Conservation (phyloP, 2,329 filamentous ascomycete species). For the Pestalotiopsis sp. region DNA sequence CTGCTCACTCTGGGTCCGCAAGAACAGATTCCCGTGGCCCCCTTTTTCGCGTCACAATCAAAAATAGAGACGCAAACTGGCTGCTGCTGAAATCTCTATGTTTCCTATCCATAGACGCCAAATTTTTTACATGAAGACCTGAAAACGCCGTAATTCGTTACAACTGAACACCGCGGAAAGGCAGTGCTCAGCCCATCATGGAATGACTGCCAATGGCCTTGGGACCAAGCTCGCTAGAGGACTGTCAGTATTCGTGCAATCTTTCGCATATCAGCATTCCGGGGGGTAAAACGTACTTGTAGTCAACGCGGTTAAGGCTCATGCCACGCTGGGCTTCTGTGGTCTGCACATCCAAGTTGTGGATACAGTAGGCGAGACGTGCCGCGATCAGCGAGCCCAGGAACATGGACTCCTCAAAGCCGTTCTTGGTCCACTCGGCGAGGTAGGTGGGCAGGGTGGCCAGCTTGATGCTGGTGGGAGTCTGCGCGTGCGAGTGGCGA, state of each 20-base stretch:
- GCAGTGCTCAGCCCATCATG: conserved; percentile 45
- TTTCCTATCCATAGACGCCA: neutral
- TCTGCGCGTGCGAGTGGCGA: conserved; percentile 64
- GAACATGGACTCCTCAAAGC: conserved; percentile 82
- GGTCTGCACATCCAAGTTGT: conserved; percentile 57
- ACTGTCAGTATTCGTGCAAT: conserved; percentile 17
- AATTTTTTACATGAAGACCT: neutral
- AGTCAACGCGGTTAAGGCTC: conserved; percentile 61
- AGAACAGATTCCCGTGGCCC: neutral
- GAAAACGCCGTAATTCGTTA: neutral
- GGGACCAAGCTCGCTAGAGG: conserved; percentile 52
- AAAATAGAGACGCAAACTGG: neutral
- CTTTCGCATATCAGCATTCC: neutral
- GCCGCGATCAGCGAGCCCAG: conserved; percentile 86
- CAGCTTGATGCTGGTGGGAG: conserved; percentile 81
- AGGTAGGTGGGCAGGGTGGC: conserved; percentile 82
- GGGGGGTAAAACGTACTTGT: conserved; percentile 52
- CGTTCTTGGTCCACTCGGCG: conserved; percentile 84
- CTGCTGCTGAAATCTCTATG: neutral
- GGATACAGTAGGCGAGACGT: conserved; percentile 59
- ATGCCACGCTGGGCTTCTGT: conserved; percentile 57
- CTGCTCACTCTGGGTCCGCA: too few relatives aligned
- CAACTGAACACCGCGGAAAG: neutral
- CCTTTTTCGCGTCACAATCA: neutral
- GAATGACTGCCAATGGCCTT: conserved; percentile 57